A percentile compares a stretch with the other conserved stretches of the same genome.
Conservation (phyloP, 2,329 filamentous ascomycete genomes). For the Chrysoporthe deuterocubensis region DNA sequence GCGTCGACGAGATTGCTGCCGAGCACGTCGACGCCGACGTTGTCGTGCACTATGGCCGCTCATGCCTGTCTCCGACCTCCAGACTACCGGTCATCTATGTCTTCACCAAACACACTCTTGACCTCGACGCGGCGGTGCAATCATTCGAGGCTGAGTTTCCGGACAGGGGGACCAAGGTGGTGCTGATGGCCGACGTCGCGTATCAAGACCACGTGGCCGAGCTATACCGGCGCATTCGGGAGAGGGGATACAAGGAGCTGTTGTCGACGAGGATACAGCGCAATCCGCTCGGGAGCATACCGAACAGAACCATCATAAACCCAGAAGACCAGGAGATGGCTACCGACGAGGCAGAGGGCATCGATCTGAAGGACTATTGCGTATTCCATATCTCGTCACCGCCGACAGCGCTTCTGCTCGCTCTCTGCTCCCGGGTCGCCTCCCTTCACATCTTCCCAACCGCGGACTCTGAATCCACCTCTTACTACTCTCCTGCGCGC, state of each 20-base stretch:
- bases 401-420: slow-evolving; percentile 81
- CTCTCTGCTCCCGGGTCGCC: slow-evolving; percentile 79
- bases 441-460: slow-evolving; percentile 79
- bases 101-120: slow-evolving; percentile 76
- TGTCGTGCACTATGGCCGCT: slow-evolving; percentile 91
- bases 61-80: slow-evolving; percentile 88
- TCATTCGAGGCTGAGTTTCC: slow-evolving; percentile 73
- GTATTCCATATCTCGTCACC: slow-evolving; percentile 87
- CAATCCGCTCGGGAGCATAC: slow-evolving; percentile 78
- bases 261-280: slow-evolving; percentile 74
- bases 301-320: slow-evolving; percentile 73
- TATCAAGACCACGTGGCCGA: slow-evolving; percentile 75
- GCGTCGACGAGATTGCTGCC: slow-evolving; percentile 94
- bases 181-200: slow-evolving; percentile 88
- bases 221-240: slow-evolving; percentile 58
- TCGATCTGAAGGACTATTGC: slow-evolving; percentile 67
- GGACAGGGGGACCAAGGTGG: slow-evolving; percentile 64
- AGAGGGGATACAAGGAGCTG: slow-evolving; percentile 70
- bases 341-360: slow-evolving; percentile 44
- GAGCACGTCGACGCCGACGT: slow-evolving; percentile 91
- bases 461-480: slow-evolving; percentile 45
- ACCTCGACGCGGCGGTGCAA: slow-evolving; percentile 58
- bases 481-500: slow-evolving; percentile 51
- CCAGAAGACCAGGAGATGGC: slow-evolving; percentile 37
- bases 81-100: slow-evolving; percentile 87